Conservation (phyloP, 1,284 basidiomycete species). For the Cutaneotrichosporon cyanovorans region DNA sequence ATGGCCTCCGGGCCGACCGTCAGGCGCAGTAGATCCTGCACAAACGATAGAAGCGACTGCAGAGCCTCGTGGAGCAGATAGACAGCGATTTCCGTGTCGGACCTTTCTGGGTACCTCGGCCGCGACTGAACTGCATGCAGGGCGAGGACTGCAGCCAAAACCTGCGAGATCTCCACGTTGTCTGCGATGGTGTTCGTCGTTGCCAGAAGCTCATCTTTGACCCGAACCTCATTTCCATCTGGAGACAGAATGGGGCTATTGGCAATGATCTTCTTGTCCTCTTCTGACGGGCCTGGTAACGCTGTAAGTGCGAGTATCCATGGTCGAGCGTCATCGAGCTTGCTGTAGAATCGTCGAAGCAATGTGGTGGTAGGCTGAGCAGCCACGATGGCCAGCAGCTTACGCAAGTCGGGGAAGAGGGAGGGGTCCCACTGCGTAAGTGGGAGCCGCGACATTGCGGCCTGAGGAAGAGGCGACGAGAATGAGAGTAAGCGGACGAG, state of each 20-base stretch:
- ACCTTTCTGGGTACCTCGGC: slow-evolving; percentile 28
- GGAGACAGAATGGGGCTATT: slow-evolving; percentile 21
- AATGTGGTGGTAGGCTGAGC: slow-evolving; percentile 33
- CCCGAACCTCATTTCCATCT: slow-evolving; percentile 26
- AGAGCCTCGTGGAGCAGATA: slow-evolving; percentile 32
- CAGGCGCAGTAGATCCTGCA: slow-evolving; percentile 27
- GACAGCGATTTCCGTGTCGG: slow-evolving; percentile 31
- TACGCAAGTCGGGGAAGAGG: slow-evolving; percentile 34
- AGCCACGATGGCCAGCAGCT: slow-evolving; percentile 30
- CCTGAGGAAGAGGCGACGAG: neutral
- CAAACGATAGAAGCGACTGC: slow-evolving; percentile 30
- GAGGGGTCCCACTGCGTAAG: slow-evolving; percentile 35
- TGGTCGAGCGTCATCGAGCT: slow-evolving; percentile 34
- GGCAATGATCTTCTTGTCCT: slow-evolving; percentile 32
- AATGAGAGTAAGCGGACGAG: neutral
- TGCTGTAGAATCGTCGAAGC: slow-evolving; percentile 24
- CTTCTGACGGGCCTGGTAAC: slow-evolving; percentile 29
- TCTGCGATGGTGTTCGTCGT: slow-evolving; percentile 28
- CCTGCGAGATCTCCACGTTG: slow-evolving; percentile 29
- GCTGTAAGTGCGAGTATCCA: slow-evolving; percentile 35
- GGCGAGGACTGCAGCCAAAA: slow-evolving; percentile 32
- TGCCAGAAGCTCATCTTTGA: slow-evolving; percentile 31
- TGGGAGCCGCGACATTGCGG: slow-evolving; percentile 24
- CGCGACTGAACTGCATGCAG: slow-evolving; percentile 31
- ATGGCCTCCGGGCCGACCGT: slow-evolving; percentile 22